Conservation (phyloP, 257 asterid species). For the Thymus quinquecostatus region DNA sequence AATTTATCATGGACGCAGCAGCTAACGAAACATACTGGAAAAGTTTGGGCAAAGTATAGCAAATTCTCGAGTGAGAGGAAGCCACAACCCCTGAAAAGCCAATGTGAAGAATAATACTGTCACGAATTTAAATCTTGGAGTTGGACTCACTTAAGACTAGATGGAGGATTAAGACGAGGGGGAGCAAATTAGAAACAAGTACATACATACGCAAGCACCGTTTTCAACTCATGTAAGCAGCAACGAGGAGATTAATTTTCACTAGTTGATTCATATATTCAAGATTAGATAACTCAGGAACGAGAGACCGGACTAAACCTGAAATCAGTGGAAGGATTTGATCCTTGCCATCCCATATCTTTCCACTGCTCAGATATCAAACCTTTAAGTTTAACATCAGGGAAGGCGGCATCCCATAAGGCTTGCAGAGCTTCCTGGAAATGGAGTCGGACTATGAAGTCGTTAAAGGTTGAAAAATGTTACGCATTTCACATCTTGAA, state of each 20-base stretch:
- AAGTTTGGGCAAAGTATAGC: conserved; percentile 73
- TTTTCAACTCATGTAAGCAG: conserved; percentile 1
- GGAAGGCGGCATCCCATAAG: conserved; percentile 78
- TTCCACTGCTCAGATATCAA: conserved; percentile 96
- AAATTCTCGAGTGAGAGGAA: conserved; percentile 92
- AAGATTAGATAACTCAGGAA: not conserved
- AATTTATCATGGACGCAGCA: conserved; percentile 34
- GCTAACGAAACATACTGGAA: conserved; percentile 68
- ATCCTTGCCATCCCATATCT: conserved; percentile 99
- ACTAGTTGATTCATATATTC: not conserved
- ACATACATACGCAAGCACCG: not conserved
- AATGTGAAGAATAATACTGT: conserved; percentile 34
- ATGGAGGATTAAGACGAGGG: not conserved
- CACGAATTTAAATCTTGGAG: conserved; percentile 23
- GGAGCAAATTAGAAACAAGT: conserved; percentile 6
- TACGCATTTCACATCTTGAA: not conserved
- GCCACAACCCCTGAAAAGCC: conserved; percentile 82
- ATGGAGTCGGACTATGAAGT: conserved; percentile 31
- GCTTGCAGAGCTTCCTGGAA: conserved; percentile 76
- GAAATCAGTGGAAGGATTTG: conserved; percentile 92
- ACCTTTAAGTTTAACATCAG: conserved; percentile 68
- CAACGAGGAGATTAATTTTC: not conserved
- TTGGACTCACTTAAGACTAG: conserved; percentile 8
- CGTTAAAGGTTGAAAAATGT: conserved; percentile 19
- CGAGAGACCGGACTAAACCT: conserved; percentile 49